Base-by-base conservation (phyloP, 2,329 filamentous ascomycete species). In the Tolypocladium cylindrosporum region DNA sequence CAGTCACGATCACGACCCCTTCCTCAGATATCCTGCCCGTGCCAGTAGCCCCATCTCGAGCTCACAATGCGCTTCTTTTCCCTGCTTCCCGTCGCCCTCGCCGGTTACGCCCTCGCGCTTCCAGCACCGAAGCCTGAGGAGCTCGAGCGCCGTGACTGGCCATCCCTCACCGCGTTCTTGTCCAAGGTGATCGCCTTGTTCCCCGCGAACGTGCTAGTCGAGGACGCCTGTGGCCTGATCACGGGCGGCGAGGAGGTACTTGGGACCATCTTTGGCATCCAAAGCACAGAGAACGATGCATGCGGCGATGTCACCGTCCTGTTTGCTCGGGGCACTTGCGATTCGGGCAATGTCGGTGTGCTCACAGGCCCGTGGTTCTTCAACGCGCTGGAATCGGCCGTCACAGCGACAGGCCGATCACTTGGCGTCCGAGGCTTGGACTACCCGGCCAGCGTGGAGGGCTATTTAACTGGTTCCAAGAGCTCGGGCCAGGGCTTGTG, bases 251-350 rank as follows among this genome's bases (percentile, higher is more conserved):
- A 66, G 55, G 57, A 59, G 2, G 24, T 55, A 4, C 48, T 65
- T 4, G 64, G 57, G 16, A 52, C 48, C 5, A 10, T 57, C 9
- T 64, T 64, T 2, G 55, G 40, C 42, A 58, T 69, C 34, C 41
- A 56, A 24, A 55, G 60, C 24, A 57, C 45, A 2, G 41, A 55
- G n/a, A 60, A 61, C 37, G 59, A 62, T 11, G 53, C 59, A 10
- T 69, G 67, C 57, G 58, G 60, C n/a, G 66, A 66, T 50, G 63
- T 69, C 40, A 68, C 62, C 10, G 57, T 70, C 36, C 52, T 70
- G 31, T 70, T 68, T 37, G 66, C 65, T n/a, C 63, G 68, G 0
- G 68, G 68, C 9, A 70, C 68, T 19, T 69, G 67, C 34, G 67
- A 71, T 21, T 48, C 61, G 1, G 68, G 69, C 24, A 71, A 70